Percentiles rank a stretch among this genome's conserved stretches.
Conservation (phyloP, 1,284 basidiomycete species). For the Neonothopanus nambi region DNA sequence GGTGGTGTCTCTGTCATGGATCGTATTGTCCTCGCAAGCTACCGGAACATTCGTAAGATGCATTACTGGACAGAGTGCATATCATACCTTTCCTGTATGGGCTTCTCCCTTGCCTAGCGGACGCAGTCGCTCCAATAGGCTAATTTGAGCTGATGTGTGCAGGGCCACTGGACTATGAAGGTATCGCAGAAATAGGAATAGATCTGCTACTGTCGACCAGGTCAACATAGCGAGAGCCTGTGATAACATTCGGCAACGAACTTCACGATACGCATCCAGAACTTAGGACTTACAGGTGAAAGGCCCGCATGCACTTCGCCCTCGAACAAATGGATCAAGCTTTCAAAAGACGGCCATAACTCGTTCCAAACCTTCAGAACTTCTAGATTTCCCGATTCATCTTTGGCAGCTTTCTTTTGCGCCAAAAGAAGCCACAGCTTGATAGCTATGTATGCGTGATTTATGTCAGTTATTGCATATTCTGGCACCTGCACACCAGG, state of each 20-base stretch:
- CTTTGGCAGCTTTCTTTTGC: constrained; percentile 34
- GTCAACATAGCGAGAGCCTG: constrained; percentile 58
- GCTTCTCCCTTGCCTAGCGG: constrained; percentile 46
- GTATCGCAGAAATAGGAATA: constrained; percentile 62
- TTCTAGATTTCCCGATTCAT: constrained; percentile 33
- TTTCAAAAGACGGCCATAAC: constrained; percentile 68
- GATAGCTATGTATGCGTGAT: constrained; percentile 64
- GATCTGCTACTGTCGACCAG: constrained; percentile 61
- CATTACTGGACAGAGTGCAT: not conserved
- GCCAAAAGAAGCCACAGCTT: constrained; percentile 69
- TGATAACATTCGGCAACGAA: too few species aligned
- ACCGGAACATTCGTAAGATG: constrained; percentile 12
- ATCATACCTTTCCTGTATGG: constrained; percentile 47
- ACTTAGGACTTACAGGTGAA: constrained; percentile 41
- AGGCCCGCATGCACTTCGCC: constrained; percentile 44
- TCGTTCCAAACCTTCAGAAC: constrained; percentile 66
- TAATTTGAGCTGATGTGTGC: constrained; percentile 50
- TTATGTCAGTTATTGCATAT: constrained; percentile 54
- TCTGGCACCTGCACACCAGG: constrained; percentile 33
- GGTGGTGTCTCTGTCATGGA: constrained; percentile 49
- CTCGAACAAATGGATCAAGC: constrained; percentile 50
- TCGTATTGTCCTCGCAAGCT: constrained; percentile 55
- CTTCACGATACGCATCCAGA: not conserved
- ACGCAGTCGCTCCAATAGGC: constrained; percentile 49
- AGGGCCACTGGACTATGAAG: constrained; percentile 54